A percentile compares a stretch with the other conserved stretches of the same genome.
Evolutionary conservation across 2,329 filamentous ascomycete species (phyloP).

Genomic region (Exserohilum turcica): DNA sequence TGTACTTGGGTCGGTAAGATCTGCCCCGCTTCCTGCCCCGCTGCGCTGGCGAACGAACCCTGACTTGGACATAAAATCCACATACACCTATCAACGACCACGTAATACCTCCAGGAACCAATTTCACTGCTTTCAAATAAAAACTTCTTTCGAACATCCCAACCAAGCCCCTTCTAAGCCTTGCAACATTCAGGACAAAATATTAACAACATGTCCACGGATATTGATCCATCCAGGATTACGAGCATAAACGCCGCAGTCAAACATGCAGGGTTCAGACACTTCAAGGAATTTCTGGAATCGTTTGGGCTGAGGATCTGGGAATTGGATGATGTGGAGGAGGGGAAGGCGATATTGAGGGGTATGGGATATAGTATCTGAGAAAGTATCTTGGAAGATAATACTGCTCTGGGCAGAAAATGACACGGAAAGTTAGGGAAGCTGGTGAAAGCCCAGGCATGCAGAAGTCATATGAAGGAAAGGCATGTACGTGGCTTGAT

Average conservation of each 20-base stretch:
- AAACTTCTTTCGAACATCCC: background rate
- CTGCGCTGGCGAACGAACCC: too few relatives aligned
- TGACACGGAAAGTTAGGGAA: background rate
- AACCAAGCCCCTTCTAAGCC: background rate
- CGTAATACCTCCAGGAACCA: too few relatives aligned
- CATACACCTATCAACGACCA: too few relatives aligned
- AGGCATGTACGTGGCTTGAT: background rate
- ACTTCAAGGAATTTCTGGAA: constrained; percentile 23
- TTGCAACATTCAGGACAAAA: background rate
- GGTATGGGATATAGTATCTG: constrained; percentile 25
- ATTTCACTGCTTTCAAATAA: too few relatives aligned
- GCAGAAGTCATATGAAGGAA: background rate
- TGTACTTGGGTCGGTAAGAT: too few relatives aligned
- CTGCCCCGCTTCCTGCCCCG: too few relatives aligned
- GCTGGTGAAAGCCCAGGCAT: background rate
- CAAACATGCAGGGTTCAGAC: constrained; percentile 20
- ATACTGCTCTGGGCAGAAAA: background rate
- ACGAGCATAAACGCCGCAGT: constrained; percentile 14
- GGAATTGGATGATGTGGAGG: constrained; percentile 21
- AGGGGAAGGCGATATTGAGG: constrained; percentile 28
- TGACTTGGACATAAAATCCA: too few relatives aligned
- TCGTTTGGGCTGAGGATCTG: constrained; percentile 19
- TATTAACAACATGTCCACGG: constrained; percentile 6
- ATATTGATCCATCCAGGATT: constrained; percentile 7
- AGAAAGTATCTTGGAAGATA: background rate